These are phyloP conservation scores for Colletotrichum sp. DNA, from an alignment of 2,329 filamentous ascomycete genomes.

Conservation along the genomic window DNA sequence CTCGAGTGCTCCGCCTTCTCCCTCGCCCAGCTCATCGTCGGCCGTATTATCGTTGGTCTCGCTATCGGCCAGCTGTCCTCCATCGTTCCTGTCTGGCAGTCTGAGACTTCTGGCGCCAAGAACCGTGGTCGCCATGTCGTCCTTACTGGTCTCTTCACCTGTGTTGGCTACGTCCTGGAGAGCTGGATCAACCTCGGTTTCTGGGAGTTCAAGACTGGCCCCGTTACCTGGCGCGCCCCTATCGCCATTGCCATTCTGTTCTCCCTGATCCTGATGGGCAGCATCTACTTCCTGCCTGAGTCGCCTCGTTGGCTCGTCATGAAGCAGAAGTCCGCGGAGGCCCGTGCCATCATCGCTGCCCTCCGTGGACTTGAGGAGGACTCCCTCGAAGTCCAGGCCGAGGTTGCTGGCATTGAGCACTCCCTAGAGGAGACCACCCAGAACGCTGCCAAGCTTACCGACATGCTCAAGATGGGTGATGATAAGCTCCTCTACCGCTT, in stretches of 20 bases:
- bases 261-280: constrained; percentile 34
- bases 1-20: constrained; percentile 38
- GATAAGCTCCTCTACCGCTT: constrained; percentile 55
- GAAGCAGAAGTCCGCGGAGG: constrained; percentile 33
- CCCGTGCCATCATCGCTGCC: constrained; percentile 33
- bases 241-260: constrained; percentile 38
- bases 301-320: constrained; percentile 38
- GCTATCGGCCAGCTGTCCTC: constrained; percentile 41
- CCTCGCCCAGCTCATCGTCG: constrained; percentile 46
- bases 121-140: constrained; percentile 48
- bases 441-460: constrained; percentile 39
- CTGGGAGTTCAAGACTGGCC: constrained; percentile 32
- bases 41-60: constrained; percentile 45
- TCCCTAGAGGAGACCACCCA: constrained; percentile 48
- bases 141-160: constrained; percentile 29
- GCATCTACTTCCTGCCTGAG: constrained; percentile 37
- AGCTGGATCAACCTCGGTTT: constrained; percentile 53
- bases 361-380: constrained; percentile 54
- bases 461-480: constrained; percentile 53
- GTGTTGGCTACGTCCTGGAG: constrained; percentile 35
- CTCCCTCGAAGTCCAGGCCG: constrained; percentile 55
- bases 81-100: constrained; percentile 45
- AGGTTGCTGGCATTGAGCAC: constrained; percentile 52
- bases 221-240: constrained; percentile 36
- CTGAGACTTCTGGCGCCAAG: constrained; percentile 40